phyloP scores from a whole-genome alignment of 2,329 filamentous ascomycete genomes.

The Fonsecaea pugnacius region DNA sequence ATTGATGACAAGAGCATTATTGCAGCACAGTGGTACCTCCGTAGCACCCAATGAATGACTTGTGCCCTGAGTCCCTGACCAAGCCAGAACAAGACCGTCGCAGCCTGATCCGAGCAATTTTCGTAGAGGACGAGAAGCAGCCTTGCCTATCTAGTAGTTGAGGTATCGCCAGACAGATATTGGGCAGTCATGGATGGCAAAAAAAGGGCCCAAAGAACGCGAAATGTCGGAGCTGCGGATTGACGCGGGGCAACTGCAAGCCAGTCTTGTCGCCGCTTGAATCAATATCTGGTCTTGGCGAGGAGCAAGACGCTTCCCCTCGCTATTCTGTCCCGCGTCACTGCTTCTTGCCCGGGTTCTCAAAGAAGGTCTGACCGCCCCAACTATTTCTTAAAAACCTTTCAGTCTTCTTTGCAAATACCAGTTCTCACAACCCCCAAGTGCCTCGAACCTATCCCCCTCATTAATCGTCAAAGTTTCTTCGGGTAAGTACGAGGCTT shows the following conservation, averaged over 20 bases:
- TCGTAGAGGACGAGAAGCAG: conserved; percentile 20
- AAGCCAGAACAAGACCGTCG: neutral
- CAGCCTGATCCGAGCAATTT: conserved; percentile 33
- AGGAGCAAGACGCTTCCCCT: conserved; percentile 14
- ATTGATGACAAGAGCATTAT: conserved; percentile 9
- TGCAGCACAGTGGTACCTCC: neutral
- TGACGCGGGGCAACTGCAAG: neutral
- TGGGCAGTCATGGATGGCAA: neutral
- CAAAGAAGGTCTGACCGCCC: conserved; percentile 26
- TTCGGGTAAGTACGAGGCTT: conserved; percentile 7
- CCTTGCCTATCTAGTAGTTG: conserved; percentile 7
- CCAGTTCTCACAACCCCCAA: neutral
- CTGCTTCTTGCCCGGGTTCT: neutral
- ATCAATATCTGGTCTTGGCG: conserved; percentile 8
- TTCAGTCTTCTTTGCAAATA: conserved; percentile 3
- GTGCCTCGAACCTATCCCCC: neutral
- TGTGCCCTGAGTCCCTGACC: neutral
- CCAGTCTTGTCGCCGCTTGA: neutral
- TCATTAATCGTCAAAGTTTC: neutral
- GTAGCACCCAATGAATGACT: conserved; percentile 3
- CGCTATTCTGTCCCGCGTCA: conserved; percentile 13
- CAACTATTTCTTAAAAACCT: conserved; percentile 17
- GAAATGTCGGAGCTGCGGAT: conserved; percentile 5
- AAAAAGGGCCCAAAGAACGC: neutral
- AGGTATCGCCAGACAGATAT: neutral